Percentiles rank a stretch among this genome's conserved stretches.
Evolutionary conservation across 1,139 yeast genomes (phyloP).

Genomic region (Nematodospora anomalae): DNA sequence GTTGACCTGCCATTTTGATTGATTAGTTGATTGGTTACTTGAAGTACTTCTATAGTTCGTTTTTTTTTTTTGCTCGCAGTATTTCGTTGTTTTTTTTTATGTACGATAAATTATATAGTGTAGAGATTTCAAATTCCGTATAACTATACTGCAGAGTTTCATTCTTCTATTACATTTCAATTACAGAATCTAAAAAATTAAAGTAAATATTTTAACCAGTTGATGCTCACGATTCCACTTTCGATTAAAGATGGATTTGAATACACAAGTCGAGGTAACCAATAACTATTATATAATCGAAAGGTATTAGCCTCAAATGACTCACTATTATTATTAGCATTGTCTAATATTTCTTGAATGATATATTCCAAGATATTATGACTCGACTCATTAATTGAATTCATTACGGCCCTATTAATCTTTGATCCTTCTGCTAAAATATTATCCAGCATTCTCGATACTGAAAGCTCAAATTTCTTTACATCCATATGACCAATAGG

Average conservation of each 20-base stretch:
- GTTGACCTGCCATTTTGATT: conserved; percentile 22
- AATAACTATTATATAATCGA: conserved; percentile 38
- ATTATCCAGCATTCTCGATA: conserved; percentile 25
- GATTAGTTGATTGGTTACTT: neutral
- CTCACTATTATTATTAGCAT: conserved; percentile 19
- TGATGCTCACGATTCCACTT: conserved; percentile 32
- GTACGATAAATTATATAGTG: neutral
- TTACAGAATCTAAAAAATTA: no score
- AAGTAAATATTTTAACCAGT: conserved; percentile 44
- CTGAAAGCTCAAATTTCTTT: conserved; percentile 33
- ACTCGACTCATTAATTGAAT: conserved; percentile 30
- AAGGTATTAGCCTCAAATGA: conserved; percentile 30
- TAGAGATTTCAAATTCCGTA: conserved; percentile 5
- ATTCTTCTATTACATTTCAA: no score
- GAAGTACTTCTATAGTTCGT: neutral
- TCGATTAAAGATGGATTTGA: conserved; percentile 45
- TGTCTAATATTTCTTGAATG: conserved; percentile 29
- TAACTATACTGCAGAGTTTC: neutral
- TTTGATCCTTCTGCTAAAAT: conserved; percentile 25
- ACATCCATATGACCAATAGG: conserved; percentile 42
- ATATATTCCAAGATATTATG: conserved; percentile 36
- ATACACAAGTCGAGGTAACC: conserved; percentile 45
- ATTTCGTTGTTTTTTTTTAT: conserved; percentile 2
- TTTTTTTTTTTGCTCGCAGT: conserved; percentile 4
- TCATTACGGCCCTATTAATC: conserved; percentile 19